Conservation (phyloP, 306 rosid genomes). For the Fragaria nilgerrensis region DNA sequence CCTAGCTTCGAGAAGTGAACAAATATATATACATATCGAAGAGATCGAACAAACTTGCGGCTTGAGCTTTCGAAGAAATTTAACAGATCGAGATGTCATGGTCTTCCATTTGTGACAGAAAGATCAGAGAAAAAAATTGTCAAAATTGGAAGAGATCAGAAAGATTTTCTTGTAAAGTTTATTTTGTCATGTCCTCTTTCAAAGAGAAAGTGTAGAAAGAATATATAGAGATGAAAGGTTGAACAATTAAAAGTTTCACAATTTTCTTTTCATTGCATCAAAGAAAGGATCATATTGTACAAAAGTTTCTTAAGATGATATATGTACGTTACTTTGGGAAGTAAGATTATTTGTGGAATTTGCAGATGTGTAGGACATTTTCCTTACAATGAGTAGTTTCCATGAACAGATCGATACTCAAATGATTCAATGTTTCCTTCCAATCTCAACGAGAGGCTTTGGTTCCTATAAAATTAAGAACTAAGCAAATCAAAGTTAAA, state of each 20-base stretch:
- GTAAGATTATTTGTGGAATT: background rate
- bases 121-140: background rate
- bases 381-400: too few relatives aligned
- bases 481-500: too few relatives aligned
- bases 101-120: background rate
- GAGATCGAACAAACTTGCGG: background rate
- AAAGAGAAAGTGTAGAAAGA: slow-evolving; percentile 20
- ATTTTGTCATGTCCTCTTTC: slow-evolving; percentile 15
- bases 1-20: background rate
- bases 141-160: background rate
- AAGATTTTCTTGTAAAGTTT: background rate
- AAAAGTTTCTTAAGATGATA: background rate
- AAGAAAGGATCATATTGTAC: background rate
- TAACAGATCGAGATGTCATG: background rate
- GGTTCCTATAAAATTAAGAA: too few relatives aligned
- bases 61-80: slow-evolving; percentile 23
- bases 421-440: too few relatives aligned
- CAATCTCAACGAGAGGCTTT: too few relatives aligned
- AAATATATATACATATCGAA: background rate
- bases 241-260: background rate
- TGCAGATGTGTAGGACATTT: background rate
- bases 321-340: background rate
- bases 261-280: background rate
- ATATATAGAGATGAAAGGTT: background rate
- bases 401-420: background rate